Base-by-base conservation (phyloP, 2,329 filamentous ascomycete species). In the Fusarium metavorans region DNA sequence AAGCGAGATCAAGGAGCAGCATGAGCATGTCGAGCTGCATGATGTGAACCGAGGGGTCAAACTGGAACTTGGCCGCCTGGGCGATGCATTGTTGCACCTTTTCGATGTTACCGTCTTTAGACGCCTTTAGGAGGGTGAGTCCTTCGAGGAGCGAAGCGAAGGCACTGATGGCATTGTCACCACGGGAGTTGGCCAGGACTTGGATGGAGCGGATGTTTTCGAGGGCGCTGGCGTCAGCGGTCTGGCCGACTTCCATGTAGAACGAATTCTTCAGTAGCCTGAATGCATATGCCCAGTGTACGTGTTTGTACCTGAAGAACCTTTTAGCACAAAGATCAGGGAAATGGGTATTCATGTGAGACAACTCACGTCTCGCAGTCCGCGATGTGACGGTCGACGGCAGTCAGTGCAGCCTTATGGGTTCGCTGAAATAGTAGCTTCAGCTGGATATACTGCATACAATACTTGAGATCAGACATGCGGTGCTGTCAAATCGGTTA, bases 271-370 rank as follows among this genome's bases (percentile, higher is more conserved):
- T 93, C 16, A 95, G 83, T 54, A 96, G 91, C 9, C 93, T 91
- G 77, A 95, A 93, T 0, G 92, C 92, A 79, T 95, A 96, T 18
- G 92, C 87, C 94, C 94, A 96, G 59, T 91, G 88, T 10, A 88
- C 85, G 76, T 93, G 92, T 79, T 92, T 90, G 77, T 91, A 92
- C 39, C 86, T 90, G 69, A 14, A n/a, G 16, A 11, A 5, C 14
- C n/a, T 27, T 52, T 80, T 13, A 78, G 76, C 50, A 1, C 2
- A 30, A 41, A 57, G 25, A n/a, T 30, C 16, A 3, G 3, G 27
- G 25, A 23, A 43, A 5, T 45, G 45, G n/a, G 13, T 10, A 5
- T 5, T 57, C 4, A 11, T 20, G 25, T 41, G 23, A 16, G 25
- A 37, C 35, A 16, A 27, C 89, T 78, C 84, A 92, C 84, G 91